Base-by-base conservation (phyloP, 768 basidiomycete species). In the Agrocybe chaxingu region DNA sequence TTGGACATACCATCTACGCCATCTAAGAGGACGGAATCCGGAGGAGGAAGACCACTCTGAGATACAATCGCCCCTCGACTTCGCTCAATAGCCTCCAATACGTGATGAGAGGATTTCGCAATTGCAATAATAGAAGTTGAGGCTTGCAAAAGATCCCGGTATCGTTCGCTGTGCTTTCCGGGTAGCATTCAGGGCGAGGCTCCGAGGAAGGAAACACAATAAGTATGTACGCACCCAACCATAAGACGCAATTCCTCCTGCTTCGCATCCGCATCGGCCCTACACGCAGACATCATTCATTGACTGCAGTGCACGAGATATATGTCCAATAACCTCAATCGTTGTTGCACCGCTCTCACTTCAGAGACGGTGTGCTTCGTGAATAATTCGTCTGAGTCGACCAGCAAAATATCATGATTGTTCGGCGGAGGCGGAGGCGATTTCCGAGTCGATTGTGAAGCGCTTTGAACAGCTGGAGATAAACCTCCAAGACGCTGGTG, bases 181-280 rank as follows among this genome's bases (percentile, higher is more conserved):
- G 64, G 60, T 69, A 70, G 61, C 64, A 59, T 72, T 60, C 51
- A 56, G 57, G 42, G 51, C 30, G 48, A 34, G 50, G 18, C 8
- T 36, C 33, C 31, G 30, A 31, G 32, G 10, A 19, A 12, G 47
- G 38, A 42, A 32, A 24, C 5, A 24, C 24, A 24, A 16, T 16
- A 16, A 16, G 24, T 24, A 24, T 24, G 24, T 51, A 85, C 91
- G 80, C 72, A 93, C 91, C 91, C 91, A 69, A 93, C 91, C 91
- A 92, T 93, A 40, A 89, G 74, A 60, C 91, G 79, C 39, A 93
- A 77, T 61, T 93, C 91, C 64, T 92, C 88, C 60, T 91, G 87
- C 66, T 93, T 92, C 39, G 82, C 85, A 62, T 92, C 88, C 0
- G 90, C 91, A 70, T 92, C 91, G 11, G 77, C 70, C 65, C 90